Percentiles rank a stretch among this genome's conserved stretches.
Evolutionary conservation across 495 filamentous ascomycete species (phyloP).

Genomic region (Aspergillus hancockii): DNA sequence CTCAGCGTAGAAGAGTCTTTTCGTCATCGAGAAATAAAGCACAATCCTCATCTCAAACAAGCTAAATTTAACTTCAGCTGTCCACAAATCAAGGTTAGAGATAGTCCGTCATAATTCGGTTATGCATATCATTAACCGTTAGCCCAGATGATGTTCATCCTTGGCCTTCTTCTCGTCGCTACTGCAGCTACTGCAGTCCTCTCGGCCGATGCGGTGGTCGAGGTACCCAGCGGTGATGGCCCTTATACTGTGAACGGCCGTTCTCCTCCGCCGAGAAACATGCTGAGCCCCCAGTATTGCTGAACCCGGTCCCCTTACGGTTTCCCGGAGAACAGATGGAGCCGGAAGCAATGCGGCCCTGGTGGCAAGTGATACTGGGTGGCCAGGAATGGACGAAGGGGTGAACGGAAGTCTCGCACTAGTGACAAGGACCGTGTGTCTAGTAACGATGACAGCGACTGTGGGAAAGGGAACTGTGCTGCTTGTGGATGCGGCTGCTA

Average conservation of each 20-base stretch:
- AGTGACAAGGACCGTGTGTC: not conserved
- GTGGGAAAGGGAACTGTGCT: not conserved
- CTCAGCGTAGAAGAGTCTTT: too few species aligned
- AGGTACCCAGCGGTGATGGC: not conserved
- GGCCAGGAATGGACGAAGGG: not conserved
- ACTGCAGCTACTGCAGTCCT: not conserved
- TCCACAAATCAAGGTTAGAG: too few species aligned
- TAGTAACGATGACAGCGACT: not conserved
- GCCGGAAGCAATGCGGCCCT: not conserved
- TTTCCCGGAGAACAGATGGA: not conserved
- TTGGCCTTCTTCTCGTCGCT: not conserved
- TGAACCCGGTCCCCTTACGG: not conserved
- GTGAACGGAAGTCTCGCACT: not conserved
- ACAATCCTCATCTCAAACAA: too few species aligned
- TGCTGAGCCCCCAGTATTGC: not conserved
- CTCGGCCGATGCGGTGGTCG: not conserved
- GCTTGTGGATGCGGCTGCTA: not conserved
- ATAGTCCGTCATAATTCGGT: too few species aligned
- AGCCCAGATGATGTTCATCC: not conserved
- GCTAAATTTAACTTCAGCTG: too few species aligned
- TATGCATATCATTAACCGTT: too few species aligned
- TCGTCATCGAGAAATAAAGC: too few species aligned
- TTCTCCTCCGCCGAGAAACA: not conserved
- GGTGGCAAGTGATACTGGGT: not conserved
- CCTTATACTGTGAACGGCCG: not conserved